These are phyloP conservation scores for Russula sp. DNA, from an alignment of 768 basidiomycete species.

Conservation along the genomic window DNA sequence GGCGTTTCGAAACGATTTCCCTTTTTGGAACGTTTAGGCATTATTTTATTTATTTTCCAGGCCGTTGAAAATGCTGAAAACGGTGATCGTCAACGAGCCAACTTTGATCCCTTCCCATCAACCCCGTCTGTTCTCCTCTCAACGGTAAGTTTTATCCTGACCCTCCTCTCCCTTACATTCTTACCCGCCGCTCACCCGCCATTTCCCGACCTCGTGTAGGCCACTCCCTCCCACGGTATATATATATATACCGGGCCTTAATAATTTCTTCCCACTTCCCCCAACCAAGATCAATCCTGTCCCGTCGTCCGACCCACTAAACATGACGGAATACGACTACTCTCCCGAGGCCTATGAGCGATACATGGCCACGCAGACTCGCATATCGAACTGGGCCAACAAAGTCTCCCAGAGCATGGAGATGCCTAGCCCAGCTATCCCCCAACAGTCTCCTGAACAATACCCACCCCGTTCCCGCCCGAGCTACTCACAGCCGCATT, in stretches of 20 bases:
- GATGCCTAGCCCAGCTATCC: constrained; percentile 5
- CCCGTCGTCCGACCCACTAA: constrained; percentile 9
- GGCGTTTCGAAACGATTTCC: neutral
- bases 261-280: neutral
- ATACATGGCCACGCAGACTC: constrained; percentile 46
- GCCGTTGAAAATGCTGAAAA: neutral
- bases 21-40: neutral
- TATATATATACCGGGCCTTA: constrained; percentile 12
- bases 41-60: neutral
- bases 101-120: neutral
- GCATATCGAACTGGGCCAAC: constrained; percentile 51
- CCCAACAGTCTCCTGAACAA: constrained; percentile 1
- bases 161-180: neutral
- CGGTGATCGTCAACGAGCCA: neutral
- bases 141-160: neutral
- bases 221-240: neutral
- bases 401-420: constrained; percentile 37
- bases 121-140: neutral
- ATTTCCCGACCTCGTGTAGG: neutral
- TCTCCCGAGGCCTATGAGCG: constrained; percentile 53
- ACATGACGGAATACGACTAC: constrained; percentile 62
- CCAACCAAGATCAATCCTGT: neutral
- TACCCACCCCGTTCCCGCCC: constrained; percentile 20
- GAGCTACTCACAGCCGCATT: constrained; percentile 5
- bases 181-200: neutral